A percentile compares a stretch with the other conserved stretches of the same genome.
These are phyloP conservation scores for Xylaria multiplex DNA, from an alignment of 2,329 filamentous ascomycete genomes.

Conservation along the genomic window DNA sequence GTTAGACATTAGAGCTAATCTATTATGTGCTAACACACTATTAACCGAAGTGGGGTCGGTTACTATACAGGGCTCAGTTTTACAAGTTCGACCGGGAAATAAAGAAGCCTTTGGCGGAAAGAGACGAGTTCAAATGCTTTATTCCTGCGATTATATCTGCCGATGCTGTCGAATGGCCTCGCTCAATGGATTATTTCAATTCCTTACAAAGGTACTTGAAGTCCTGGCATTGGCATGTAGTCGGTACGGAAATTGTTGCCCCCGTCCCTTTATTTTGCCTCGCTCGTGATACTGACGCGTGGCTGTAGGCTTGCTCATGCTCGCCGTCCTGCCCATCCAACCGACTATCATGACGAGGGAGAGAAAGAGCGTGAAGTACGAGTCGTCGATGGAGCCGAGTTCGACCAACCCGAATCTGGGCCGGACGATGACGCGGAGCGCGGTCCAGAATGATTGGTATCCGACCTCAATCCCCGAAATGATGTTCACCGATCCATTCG, in stretches of 20 bases:
- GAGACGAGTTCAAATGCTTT: background rate
- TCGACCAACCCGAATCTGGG: background rate
- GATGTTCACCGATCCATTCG: background rate
- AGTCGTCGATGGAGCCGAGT: background rate
- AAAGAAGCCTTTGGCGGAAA: background rate
- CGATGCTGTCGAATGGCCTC: background rate
- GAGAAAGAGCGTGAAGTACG: no score
- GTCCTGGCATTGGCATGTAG: constrained; percentile 9
- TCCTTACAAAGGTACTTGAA: background rate
- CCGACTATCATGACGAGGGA: background rate
- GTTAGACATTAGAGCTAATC: background rate
- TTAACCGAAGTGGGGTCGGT: constrained; percentile 6
- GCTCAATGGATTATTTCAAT: background rate
- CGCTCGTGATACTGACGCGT: background rate
- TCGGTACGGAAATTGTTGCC: constrained; percentile 18
- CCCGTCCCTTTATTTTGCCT: background rate
- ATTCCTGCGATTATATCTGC: background rate
- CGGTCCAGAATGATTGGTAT: no score
- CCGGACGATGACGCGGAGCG: background rate
- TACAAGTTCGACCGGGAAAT: background rate
- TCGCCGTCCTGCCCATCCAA: constrained; percentile 19
- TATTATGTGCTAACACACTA: background rate
- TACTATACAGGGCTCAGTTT: background rate
- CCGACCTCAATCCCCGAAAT: background rate
- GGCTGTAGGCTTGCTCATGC: constrained; percentile 30